phyloP scores from a whole-genome alignment of 164 flowering plant species.

The Vitis labrusca region DNA sequence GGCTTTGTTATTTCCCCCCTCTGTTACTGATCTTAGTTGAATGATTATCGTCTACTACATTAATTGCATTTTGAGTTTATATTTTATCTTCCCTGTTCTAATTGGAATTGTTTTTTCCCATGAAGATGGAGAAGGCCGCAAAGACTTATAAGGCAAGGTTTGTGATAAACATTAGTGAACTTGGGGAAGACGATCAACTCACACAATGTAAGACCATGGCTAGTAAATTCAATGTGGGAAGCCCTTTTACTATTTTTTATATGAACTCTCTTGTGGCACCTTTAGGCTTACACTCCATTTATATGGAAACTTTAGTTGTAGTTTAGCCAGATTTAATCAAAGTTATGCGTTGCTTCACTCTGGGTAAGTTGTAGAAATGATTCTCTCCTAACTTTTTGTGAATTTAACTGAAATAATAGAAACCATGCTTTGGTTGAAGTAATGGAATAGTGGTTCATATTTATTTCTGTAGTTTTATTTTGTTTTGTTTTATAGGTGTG shows the following conservation, averaged over 20 bases:
- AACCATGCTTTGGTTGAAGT: no score
- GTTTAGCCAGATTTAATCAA: no score
- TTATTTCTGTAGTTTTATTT: background rate
- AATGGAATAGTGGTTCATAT: no score
- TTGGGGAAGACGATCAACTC: conserved; percentile 67
- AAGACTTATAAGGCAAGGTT: conserved; percentile 43
- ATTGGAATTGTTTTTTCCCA: conserved; percentile 13
- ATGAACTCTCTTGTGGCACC: background rate
- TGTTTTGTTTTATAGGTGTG: background rate
- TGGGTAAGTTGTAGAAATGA: no score
- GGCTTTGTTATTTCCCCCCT: background rate
- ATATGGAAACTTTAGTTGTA: background rate
- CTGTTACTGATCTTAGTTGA: background rate
- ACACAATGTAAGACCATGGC: conserved; percentile 46
- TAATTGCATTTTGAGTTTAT: background rate
- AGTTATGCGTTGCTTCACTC: no score
- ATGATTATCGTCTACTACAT: background rate
- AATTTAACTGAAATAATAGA: no score
- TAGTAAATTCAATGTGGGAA: background rate
- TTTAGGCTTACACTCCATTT: background rate
- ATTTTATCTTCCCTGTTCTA: background rate
- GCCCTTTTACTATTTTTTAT: background rate
- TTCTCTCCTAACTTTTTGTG: no score
- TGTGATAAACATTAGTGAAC: conserved; percentile 60
- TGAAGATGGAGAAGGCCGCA: conserved; percentile 63